Percentiles rank a stretch among this genome's conserved stretches.
Evolutionary conservation across 208 protist genomes (phyloP).

Genomic region (Strigomonas galati): DNA sequence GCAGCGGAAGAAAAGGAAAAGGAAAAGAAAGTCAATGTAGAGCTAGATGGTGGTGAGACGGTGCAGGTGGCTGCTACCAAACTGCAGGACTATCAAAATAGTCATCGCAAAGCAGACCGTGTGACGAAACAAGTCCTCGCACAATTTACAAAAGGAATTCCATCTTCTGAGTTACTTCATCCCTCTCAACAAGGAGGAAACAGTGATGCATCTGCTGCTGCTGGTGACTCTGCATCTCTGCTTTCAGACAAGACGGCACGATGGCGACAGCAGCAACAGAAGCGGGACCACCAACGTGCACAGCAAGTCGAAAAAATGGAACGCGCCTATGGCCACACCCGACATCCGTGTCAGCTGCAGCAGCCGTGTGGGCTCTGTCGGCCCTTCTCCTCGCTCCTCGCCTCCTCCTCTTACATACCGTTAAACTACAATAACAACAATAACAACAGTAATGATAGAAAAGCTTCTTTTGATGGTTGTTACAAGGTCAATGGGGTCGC

Average conservation of each 20-base stretch:
- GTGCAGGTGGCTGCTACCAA: not conserved
- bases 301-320: conserved; percentile 17
- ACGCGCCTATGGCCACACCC: conserved; percentile 12
- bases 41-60: not conserved
- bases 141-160: too few relatives aligned
- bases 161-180: too few relatives aligned
- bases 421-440: too few relatives aligned
- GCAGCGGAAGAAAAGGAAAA: not conserved
- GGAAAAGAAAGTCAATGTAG: not conserved
- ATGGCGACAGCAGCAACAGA: conserved; percentile 9
- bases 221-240: not conserved
- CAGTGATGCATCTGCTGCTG: not conserved
- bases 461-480: too few relatives aligned
- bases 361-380: not conserved
- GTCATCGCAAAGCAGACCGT: not conserved
- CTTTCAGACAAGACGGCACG: conserved; percentile 17
- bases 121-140: not conserved
- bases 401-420: not conserved
- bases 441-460: too few relatives aligned
- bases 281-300: conserved; percentile 23
- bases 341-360: conserved; percentile 52
- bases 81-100: conserved; percentile 1
- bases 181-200: too few relatives aligned
- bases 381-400: not conserved
- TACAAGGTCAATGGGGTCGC: too few relatives aligned